Evolutionary conservation across 176 grass and related monocot species (phyloP), one percentile per base, ranked within the genome.

Genomic region (Phyllostachys edulis): DNA sequence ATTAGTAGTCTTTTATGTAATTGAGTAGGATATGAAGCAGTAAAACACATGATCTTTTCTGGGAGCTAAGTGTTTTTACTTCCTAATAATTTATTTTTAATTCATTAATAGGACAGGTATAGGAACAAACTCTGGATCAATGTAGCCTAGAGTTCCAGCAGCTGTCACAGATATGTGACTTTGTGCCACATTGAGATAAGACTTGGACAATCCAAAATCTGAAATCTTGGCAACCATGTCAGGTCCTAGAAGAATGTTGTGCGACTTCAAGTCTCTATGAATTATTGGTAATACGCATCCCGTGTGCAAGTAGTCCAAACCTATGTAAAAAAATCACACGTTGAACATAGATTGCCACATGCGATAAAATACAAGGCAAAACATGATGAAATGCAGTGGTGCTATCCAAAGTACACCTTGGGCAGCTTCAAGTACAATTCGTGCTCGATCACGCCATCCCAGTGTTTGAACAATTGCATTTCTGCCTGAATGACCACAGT

Each of bases 191-290:
- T 16, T 71, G 15, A 7, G 13, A 70, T 69, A 88, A 5, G 81
- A n/a, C 75, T 80, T 95, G 46, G 73, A 68, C 12, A 94, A 20
- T 38, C 93, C 93, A 54, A 94, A 90, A 78, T 94, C 90, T 6
- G 87, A 74, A 34, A 94, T 46, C 71, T 88, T 94, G 3, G 82
- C 90, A 72, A 69, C 27, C 21, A 88, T 34, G 54, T 92, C 64
- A 51, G 44, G 68, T 6, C 67, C 81, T 38, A 94, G 76, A 38
- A 90, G 90, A 86, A 92, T 94, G 75, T 92, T 94, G 27, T 49
- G 72, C 0, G 78, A 64, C 82, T 92, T 95, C 49, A 90, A 63
- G 77, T 92, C 90, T 64, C 88, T 83, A 49, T 94, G 90, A 55
- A 92, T 27, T 80, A 92, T 88, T 6, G 84, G 85, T 21, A 74